A percentile compares a stretch with the other conserved stretches of the same genome.
Evolutionary conservation across 371 early-diverging fungal species (phyloP).

Genomic region (Funneliformis caledonium): DNA sequence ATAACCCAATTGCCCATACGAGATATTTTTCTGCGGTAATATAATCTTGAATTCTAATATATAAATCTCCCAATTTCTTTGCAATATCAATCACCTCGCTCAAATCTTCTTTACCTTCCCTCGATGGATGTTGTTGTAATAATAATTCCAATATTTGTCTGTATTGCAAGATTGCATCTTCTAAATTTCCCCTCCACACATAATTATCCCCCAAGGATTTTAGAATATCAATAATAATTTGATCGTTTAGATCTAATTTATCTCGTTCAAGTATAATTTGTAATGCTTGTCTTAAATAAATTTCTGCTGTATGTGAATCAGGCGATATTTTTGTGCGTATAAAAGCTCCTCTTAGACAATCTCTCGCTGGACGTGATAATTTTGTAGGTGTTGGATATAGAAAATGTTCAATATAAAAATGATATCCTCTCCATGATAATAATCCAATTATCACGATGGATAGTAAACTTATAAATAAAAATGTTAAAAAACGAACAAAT

Average conservation of each 20-base stretch:
- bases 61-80: constrained; percentile 58
- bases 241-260: constrained; percentile 44
- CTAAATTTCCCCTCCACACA: constrained; percentile 49
- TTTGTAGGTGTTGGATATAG: constrained; percentile 51
- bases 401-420: constrained; percentile 56
- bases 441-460: constrained; percentile 45
- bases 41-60: constrained; percentile 57
- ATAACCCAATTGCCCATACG: constrained; percentile 52
- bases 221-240: constrained; percentile 49
- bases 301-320: constrained; percentile 51
- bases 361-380: constrained; percentile 51
- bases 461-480: constrained; percentile 21
- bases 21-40: constrained; percentile 56
- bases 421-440: constrained; percentile 54
- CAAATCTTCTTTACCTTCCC: constrained; percentile 20
- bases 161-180: constrained; percentile 55
- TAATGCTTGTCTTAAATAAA: constrained; percentile 52
- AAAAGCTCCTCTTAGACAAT: constrained; percentile 57
- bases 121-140: not conserved
- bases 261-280: constrained; percentile 51
- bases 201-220: constrained; percentile 51
- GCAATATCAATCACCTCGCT: constrained; percentile 42
- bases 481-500: constrained; percentile 10
- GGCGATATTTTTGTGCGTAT: constrained; percentile 52
- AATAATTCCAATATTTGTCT: constrained; percentile 51